Percentiles rank a stretch among this genome's conserved stretches.
Evolutionary conservation across 106 monocot species (phyloP).

Genomic region (Gastrodia elata): DNA sequence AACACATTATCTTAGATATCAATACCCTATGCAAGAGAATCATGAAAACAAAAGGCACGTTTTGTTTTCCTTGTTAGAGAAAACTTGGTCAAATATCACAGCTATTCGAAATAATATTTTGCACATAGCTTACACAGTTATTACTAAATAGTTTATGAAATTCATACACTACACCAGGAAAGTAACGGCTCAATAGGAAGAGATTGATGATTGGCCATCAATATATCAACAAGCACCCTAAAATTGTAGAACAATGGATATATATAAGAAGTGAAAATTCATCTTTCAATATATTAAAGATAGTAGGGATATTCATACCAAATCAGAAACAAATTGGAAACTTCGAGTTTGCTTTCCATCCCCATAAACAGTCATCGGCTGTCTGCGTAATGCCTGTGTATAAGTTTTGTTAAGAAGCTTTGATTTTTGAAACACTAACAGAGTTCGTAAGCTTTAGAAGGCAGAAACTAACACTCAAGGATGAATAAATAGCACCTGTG

Average conservation of each 20-base stretch:
- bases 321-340: conserved; percentile 75
- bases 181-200: neutral
- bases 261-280: neutral
- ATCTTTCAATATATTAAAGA: neutral
- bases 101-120: neutral
- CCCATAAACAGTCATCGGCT: conserved; percentile 71
- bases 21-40: too few species aligned
- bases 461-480: neutral
- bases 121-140: neutral
- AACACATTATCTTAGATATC: too few species aligned
- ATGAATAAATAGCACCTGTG: conserved; percentile 36
- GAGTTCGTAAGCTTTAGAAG: neutral
- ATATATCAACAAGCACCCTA: neutral
- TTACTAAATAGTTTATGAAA: neutral
- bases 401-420: conserved; percentile 2
- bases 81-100: neutral
- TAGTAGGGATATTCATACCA: conserved; percentile 21
- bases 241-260: neutral
- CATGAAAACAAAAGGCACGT: too few species aligned
- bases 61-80: too few species aligned
- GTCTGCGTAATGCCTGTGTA: conserved; percentile 45
- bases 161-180: neutral
- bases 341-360: conserved; percentile 80
- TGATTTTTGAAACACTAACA: neutral
- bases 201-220: neutral